Conservation (phyloP, 164 flowering plant genomes). For the Litsea cubeba region DNA sequence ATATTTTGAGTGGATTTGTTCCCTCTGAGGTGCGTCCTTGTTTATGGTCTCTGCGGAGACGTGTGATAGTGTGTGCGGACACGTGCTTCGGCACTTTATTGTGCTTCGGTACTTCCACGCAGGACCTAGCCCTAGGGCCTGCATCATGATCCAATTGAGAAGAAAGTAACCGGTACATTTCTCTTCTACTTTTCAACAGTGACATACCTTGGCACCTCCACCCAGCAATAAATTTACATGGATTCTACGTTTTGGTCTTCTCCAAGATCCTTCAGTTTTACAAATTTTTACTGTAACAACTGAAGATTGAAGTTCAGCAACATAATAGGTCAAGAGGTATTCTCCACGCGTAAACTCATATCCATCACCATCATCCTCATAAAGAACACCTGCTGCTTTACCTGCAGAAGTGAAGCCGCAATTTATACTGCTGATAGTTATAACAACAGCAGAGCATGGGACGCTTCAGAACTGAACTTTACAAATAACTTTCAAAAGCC, state of each 20-base stretch:
- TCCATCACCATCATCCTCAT: conserved; percentile 97
- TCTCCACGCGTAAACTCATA: conserved; percentile 63
- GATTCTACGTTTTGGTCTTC: conserved; percentile 70
- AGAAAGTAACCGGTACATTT: neutral
- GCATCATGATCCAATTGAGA: no score
- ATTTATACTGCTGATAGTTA: neutral
- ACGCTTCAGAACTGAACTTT: neutral
- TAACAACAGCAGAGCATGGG: conserved; percentile 1
- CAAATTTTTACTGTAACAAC: conserved; percentile 60
- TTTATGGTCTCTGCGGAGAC: no score
- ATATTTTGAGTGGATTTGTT: no score
- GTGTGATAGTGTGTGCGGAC: no score
- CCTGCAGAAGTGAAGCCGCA: conserved; percentile 36
- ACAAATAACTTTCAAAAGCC: neutral
- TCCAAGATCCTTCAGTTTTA: conserved; percentile 79
- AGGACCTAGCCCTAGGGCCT: no score
- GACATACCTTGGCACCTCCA: conserved; percentile 67
- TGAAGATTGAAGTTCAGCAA: conserved; percentile 63
- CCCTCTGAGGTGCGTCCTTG: no score
- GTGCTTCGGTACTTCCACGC: no score
- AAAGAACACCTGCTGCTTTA: conserved; percentile 79
- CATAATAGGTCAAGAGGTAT: conserved; percentile 71
- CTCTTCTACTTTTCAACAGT: neutral
- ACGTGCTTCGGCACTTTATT: no score
- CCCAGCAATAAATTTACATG: conserved; percentile 76